Evolutionary conservation across 306 rosid species (phyloP), one percentile per base, ranked within the genome.

Genomic region (Datisca glomerata): DNA sequence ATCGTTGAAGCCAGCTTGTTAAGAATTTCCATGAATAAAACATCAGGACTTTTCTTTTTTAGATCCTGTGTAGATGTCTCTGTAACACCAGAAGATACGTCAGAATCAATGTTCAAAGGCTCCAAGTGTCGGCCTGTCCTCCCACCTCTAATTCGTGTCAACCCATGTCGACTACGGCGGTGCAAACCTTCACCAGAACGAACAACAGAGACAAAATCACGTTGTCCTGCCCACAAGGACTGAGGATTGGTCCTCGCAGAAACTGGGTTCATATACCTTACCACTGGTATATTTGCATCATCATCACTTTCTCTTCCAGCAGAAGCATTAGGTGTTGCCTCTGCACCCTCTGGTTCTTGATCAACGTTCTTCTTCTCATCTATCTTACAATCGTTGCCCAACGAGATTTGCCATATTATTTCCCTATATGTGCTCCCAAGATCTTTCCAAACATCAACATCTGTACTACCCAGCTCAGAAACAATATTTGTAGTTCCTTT

Each of bases 21-120:
- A 45, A 89, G 74, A 80, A 70, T 80, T 60, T 89, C 98, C 6
- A 47, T 51, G 24, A 73, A 75, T 53, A 89, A 73, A 68, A 80
- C 77, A 37, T 80, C 93, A 14, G 98, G 98, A 40, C 95, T 84
- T 78, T 89, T 89, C 83, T 84, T 89, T 61, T 80, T 84, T 67
- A 77, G 49, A 69, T 89, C 95, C 51, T 71, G 95, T 33, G 84
- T 62, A 21, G 64, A 55, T 63, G 67, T 43, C 65, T 84, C 98
- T 1, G 50, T 49, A 50, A 63, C 64, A 53, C 67, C 57, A 25
- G 79, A 52, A 41, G 93, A 63, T 53, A 72, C 67, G 53, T 89
- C 98, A 36, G 86, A 72, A 59, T 84, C 98, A 56, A 78, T 57
- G 65, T 66, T 60, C 29, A 80, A 61, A 56, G 85, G 76, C 63